Evolutionary conservation across 2,329 filamentous ascomycete genomes (phyloP), one percentile per base, ranked within the genome.

Genomic region (Lachnellula occidentalis): DNA sequence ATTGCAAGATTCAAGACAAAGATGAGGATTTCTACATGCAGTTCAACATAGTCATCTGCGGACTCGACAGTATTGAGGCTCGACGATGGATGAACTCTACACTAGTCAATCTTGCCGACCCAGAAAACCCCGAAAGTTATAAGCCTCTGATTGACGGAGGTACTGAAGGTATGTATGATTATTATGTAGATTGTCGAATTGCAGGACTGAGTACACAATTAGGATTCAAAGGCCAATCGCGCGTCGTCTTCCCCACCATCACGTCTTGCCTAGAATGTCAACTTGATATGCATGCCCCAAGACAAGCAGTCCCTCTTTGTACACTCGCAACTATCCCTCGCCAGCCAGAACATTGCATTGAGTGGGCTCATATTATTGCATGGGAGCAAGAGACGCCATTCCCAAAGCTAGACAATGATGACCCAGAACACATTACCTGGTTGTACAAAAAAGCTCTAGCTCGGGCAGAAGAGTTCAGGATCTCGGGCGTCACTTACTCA

Each of bases 41-140:
- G 66, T 99, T 99, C 73, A 90, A 90, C 69, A 81, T 96, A 54
- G 82, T 99, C 47, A 84, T 99, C 45, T 99, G 94, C 69, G 94
- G 95, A 1, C 77, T 99, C 21, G 94, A 99, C 78, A 96, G 90
- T 70, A 94, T 99, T 64, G 94, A 99, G 73, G 94, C 94, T 41
- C 83, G 94, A n/a, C 82, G 94, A 57, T 99, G 95, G 95, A 99
- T 99, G 72, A 99, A 99, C 70, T 87, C 92, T 50, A 96, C 87
- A 17, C 78, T 99, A 3, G 86, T 97, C 24, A 86, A 87, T 55
- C 90, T 99, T 81, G 90, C 96, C 5, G 92, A 96, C 66, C 79
- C 81, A 56, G 85, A 90, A 6, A 83, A 92, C 60, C 83, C 86
- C 9, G 92, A 97, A 67, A 89, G 83, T 49, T 76, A 96, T 62